These are phyloP conservation scores for Acanthamoeba sp. DNA, from an alignment of 208 protist species.

Conservation along the genomic window DNA sequence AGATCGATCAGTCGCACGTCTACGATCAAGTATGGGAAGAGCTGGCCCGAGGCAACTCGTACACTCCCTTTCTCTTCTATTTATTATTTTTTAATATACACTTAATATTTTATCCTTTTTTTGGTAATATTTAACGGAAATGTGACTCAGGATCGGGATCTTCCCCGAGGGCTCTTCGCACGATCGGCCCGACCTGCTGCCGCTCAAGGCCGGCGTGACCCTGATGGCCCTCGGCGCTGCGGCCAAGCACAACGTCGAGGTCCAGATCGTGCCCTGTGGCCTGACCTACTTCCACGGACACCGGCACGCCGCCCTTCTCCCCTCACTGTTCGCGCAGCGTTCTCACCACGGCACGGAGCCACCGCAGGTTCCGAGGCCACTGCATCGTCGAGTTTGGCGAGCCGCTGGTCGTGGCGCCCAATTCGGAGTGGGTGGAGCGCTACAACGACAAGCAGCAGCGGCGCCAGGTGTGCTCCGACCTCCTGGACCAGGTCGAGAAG, in stretches of 20 bases:
- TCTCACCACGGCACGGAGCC: too few relatives aligned
- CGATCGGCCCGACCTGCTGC: conserved; percentile 48
- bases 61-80: neutral
- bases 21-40: conserved; percentile 45
- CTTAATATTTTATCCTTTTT: too few relatives aligned
- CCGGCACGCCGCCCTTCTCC: neutral
- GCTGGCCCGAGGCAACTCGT: neutral
- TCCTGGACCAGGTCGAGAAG: conserved; percentile 15
- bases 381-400: conserved; percentile 23
- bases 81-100: too few relatives aligned
- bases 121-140: too few relatives aligned
- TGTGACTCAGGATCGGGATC: conserved; percentile 35
- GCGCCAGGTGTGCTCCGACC: conserved; percentile 23
- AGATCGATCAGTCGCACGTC: conserved; percentile 54
- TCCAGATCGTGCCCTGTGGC: conserved; percentile 55
- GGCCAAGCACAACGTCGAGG: conserved; percentile 15
- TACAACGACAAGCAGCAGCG: conserved; percentile 7
- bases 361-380: neutral
- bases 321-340: neutral
- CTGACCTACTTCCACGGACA: conserved; percentile 63
- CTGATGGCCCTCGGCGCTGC: conserved; percentile 54
- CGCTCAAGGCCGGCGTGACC: conserved; percentile 63
- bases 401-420: neutral
- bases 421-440: neutral
- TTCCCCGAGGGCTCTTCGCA: conserved; percentile 67